Conservation (phyloP, 331 rosid species). For the Malus hybrid region DNA sequence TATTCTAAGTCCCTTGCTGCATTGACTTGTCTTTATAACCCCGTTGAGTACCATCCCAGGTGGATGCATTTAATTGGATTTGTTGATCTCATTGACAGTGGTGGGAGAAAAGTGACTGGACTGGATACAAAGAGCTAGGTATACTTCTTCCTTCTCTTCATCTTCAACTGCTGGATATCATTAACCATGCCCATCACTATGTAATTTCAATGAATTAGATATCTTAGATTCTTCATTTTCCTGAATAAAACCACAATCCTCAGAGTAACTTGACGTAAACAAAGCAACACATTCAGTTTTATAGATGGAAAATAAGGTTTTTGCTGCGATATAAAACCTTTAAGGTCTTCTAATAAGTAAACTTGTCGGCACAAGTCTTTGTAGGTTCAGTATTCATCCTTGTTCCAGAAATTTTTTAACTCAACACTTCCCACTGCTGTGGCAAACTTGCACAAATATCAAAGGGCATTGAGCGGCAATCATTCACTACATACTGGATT, state of each 20-base stretch:
- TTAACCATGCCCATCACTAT: neutral
- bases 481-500: neutral
- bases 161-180: neutral
- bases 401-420: neutral
- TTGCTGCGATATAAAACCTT: neutral
- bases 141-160: constrained; percentile 26
- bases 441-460: neutral
- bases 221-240: neutral
- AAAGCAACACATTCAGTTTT: neutral
- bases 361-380: neutral
- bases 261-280: neutral
- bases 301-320: neutral
- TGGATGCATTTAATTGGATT: constrained; percentile 90
- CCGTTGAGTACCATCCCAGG: constrained; percentile 63
- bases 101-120: constrained; percentile 99
- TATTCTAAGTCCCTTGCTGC: neutral
- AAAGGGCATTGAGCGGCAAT: neutral
- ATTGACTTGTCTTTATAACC: constrained; percentile 36
- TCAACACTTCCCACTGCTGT: neutral
- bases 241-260: neutral
- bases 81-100: constrained; percentile 98
- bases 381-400: neutral
- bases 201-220: neutral
- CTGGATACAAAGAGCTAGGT: constrained; percentile 99
- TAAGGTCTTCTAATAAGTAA: neutral